phyloP scores from a whole-genome alignment of 2,329 filamentous ascomycete genomes.

The Penicillium olsonii region DNA sequence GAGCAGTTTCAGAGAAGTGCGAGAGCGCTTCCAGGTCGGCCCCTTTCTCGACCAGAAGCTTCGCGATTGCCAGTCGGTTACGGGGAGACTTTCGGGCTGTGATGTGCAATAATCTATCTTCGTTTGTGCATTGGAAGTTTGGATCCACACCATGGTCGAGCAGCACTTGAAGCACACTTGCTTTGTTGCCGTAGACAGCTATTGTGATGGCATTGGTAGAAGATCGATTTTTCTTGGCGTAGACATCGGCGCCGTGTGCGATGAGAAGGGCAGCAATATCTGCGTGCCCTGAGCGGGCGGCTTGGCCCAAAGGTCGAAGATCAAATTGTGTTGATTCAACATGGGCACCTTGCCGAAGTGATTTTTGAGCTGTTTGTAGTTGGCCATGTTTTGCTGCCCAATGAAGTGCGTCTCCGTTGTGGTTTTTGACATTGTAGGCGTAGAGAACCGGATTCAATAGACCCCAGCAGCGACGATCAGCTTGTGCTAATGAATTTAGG shows the following conservation, averaged over 20 bases:
- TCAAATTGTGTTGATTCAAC: background rate
- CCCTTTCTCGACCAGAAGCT: constrained; percentile 4
- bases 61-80: background rate
- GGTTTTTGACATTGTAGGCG: background rate
- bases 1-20: background rate
- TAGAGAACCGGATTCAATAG: constrained; percentile 6
- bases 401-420: constrained; percentile 4
- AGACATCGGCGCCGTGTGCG: background rate
- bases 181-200: background rate
- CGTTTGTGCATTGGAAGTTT: background rate
- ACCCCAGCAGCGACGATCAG: background rate
- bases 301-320: background rate
- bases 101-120: background rate
- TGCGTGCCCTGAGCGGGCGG: background rate
- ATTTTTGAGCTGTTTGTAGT: background rate
- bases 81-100: background rate
- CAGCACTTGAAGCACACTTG: background rate
- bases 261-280: background rate
- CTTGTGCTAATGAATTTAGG: constrained; percentile 3
- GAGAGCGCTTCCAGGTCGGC: constrained; percentile 1
- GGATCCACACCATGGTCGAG: constrained; percentile 3
- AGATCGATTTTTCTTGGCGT: background rate
- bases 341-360: constrained; percentile 2
- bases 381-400: constrained; percentile 3
- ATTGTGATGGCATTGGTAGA: background rate